Evolutionary conservation across 1,284 basidiomycete genomes (phyloP).

Genomic region (Ustilago lituana): DNA sequence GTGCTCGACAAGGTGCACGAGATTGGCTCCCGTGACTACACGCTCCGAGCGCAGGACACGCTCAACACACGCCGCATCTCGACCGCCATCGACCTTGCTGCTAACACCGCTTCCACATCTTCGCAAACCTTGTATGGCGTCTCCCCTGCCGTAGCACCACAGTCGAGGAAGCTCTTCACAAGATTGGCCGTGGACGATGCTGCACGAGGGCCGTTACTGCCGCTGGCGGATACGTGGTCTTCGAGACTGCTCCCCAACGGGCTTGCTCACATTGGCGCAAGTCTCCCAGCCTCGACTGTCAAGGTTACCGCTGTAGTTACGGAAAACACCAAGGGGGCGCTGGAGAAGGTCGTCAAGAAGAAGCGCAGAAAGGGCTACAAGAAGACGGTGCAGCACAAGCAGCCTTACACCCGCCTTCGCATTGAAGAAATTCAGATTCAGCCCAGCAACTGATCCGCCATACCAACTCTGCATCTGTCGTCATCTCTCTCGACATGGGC

Average conservation of each 20-base stretch:
- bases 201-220: slow-evolving; percentile 11
- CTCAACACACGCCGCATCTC: slow-evolving; percentile 44
- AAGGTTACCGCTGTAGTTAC: slow-evolving; percentile 86
- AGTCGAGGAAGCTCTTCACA: slow-evolving; percentile 36
- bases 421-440: slow-evolving; percentile 64
- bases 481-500: no score
- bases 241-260: slow-evolving; percentile 54
- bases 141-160: slow-evolving; percentile 15
- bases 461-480: no score
- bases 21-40: slow-evolving; percentile 92
- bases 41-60: slow-evolving; percentile 74
- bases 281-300: slow-evolving; percentile 69
- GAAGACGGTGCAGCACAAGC: slow-evolving; percentile 85
- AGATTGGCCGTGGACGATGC: slow-evolving; percentile 9
- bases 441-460: slow-evolving; percentile 8
- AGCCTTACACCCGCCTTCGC: slow-evolving; percentile 82
- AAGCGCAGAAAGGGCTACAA: slow-evolving; percentile 96
- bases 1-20: slow-evolving; percentile 88
- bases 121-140: slow-evolving; percentile 8
- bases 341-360: slow-evolving; percentile 92
- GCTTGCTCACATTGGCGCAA: slow-evolving; percentile 61
- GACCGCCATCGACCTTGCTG: slow-evolving; percentile 25
- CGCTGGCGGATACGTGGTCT: slow-evolving; percentile 56
- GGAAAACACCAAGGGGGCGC: slow-evolving; percentile 92
- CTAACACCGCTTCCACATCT: not conserved